Percentiles rank a stretch among this genome's conserved stretches.
phyloP scores from a whole-genome alignment of 331 rosid species.

The Quercus lobata region DNA sequence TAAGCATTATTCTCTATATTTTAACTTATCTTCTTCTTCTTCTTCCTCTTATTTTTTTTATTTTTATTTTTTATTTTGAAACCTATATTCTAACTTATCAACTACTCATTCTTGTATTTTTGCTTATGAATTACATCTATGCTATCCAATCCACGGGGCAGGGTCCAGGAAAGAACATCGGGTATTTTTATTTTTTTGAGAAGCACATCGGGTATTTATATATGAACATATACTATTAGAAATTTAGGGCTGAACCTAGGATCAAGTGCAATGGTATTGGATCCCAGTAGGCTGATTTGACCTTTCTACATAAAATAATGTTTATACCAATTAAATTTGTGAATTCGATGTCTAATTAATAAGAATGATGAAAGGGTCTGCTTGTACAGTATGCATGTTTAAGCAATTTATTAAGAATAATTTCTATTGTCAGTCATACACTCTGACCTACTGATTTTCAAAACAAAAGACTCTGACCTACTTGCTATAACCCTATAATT shows the following conservation, averaged over 20 bases:
- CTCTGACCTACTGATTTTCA: too few species aligned
- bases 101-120: constrained; percentile 7
- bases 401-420: not conserved
- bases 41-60: too few species aligned
- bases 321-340: not conserved
- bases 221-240: not conserved
- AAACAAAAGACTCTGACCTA: not conserved
- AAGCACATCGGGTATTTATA: not conserved
- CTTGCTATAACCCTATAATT: not conserved
- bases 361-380: not conserved
- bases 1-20: too few species aligned
- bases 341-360: not conserved
- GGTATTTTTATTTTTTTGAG: too few species aligned
- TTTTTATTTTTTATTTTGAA: too few species aligned
- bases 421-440: not conserved
- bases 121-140: constrained; percentile 22
- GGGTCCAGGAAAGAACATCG: not conserved
- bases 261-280: constrained; percentile 21
- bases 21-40: too few species aligned
- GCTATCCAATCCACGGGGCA: constrained; percentile 3
- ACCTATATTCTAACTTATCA: not conserved
- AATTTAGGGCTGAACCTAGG: not conserved
- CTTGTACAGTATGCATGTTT: not conserved
- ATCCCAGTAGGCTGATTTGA: not conserved
- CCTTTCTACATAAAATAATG: not conserved